A percentile compares a stretch with the other conserved stretches of the same genome.
These are phyloP conservation scores for Venustampulla echinocandica DNA, from an alignment of 495 filamentous ascomycete species.

Conservation along the genomic window DNA sequence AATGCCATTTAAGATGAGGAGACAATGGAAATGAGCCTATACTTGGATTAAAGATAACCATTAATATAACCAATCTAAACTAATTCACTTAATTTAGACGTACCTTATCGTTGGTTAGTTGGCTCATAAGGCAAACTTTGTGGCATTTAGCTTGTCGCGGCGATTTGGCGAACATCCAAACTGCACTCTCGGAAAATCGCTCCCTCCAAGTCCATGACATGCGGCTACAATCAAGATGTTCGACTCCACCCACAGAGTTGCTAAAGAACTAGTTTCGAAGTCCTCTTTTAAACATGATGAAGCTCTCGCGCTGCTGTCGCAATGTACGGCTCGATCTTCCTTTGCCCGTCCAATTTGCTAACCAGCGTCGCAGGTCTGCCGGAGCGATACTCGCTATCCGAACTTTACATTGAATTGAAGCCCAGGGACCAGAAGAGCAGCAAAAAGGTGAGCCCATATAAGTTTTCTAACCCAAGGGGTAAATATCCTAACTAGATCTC, in stretches of 20 bases:
- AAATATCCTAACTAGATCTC: too few relatives aligned
- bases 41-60: too few relatives aligned
- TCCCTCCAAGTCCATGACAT: not conserved
- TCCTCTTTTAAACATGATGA: not conserved
- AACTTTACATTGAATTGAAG: constrained; percentile 7
- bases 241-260: constrained; percentile 9
- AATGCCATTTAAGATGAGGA: too few relatives aligned
- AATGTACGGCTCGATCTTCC: constrained; percentile 4
- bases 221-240: constrained; percentile 18
- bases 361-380: constrained; percentile 16
- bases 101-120: too few relatives aligned
- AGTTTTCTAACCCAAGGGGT: too few relatives aligned
- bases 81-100: too few relatives aligned
- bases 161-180: too few relatives aligned
- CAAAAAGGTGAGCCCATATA: constrained; percentile 4
- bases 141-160: too few relatives aligned
- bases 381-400: constrained; percentile 10
- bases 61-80: too few relatives aligned
- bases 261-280: not conserved
- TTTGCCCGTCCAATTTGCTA: not conserved
- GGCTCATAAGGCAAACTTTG: too few relatives aligned
- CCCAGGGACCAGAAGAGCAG: not conserved
- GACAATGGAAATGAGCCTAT: too few relatives aligned
- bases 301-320: not conserved
- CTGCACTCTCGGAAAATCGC: too few relatives aligned